These are phyloP conservation scores for Actinomortierella ambigua DNA, from an alignment of 371 early-diverging fungal species.

Conservation along the genomic window DNA sequence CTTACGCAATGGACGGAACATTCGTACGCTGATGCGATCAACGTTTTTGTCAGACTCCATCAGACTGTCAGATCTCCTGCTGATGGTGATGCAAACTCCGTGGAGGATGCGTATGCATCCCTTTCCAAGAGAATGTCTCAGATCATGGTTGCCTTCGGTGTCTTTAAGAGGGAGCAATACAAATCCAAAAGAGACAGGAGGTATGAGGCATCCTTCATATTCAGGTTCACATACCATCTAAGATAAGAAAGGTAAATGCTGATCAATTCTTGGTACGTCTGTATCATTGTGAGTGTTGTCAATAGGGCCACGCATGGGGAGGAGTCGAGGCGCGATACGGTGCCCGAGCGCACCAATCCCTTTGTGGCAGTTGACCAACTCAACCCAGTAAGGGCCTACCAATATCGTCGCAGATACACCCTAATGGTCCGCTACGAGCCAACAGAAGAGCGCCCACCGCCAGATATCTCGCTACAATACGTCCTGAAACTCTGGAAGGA, in stretches of 20 bases:
- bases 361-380: slow-evolving; percentile 17
- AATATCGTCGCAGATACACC: slow-evolving; percentile 8
- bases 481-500: slow-evolving; percentile 7
- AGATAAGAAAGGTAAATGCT: background rate
- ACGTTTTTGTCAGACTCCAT: slow-evolving; percentile 10
- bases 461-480: slow-evolving; percentile 6
- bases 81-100: too few species aligned
- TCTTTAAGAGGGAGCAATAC: slow-evolving; percentile 3
- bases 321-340: background rate
- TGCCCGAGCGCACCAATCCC: background rate
- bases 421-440: slow-evolving; percentile 12
- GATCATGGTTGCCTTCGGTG: slow-evolving; percentile 6
- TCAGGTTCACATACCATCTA: background rate
- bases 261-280: slow-evolving; percentile 1
- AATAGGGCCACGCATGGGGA: background rate
- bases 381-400: background rate
- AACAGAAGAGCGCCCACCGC: too few species aligned
- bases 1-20: background rate
- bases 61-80: too few species aligned
- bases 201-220: slow-evolving; percentile 1
- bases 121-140: too few species aligned
- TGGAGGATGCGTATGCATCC: too few species aligned
- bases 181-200: slow-evolving; percentile 8
- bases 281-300: background rate
- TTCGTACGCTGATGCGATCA: slow-evolving; percentile 10